Base-by-base conservation (phyloP, 2,329 filamentous ascomycete species). In the Nigrograna mackinnonii region DNA sequence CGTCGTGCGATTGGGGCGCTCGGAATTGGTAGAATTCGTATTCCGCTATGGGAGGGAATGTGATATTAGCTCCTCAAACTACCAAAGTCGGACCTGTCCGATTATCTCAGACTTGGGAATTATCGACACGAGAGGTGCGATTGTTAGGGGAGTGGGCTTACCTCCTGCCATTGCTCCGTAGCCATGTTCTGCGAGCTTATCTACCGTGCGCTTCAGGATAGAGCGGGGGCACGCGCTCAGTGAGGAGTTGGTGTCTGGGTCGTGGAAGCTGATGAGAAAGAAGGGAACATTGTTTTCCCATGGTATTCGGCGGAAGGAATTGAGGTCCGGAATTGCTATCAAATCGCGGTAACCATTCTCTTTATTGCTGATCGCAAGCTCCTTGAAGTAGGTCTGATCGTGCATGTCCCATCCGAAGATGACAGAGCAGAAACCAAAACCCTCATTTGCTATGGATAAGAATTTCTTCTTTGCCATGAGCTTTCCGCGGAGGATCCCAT, bases 321-420 rank as follows among this genome's bases (percentile, higher is more conserved):
- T 75, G 28, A 96, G 73, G 62, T 96, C 91, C 1, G 91, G 85
- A 26, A 92, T 75, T 12, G 91, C 91, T 37, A 95, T 79, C 32
- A 96, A 73, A 67, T 96, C 91, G 52, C 86, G 82, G 70, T 95
- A 96, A 32, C 91, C 91, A 66, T 95, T 96, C 60, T 89, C 85
- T 55, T 88, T 87, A 72, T 95, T 96, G 71, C 89, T 94, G 67
- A 96, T 86, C 60, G 82, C 81, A 50, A 96, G 80, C 71, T 96
- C 91, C 57, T 80, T 83, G 66, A 89, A 85, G 69, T 96, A 96
- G 9, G 89, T 95, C 74, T 84, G 79, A 63, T 96, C 91, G 70
- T 96, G 91, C 89, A 96, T 95, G 70, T 96, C 91, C 91, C 91
- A 96, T 66, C 91, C 91, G 60, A 95, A 96, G 52, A 96, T 84